Base-by-base conservation (phyloP, 768 basidiomycete genomes). In the Tulasnella sp. region DNA sequence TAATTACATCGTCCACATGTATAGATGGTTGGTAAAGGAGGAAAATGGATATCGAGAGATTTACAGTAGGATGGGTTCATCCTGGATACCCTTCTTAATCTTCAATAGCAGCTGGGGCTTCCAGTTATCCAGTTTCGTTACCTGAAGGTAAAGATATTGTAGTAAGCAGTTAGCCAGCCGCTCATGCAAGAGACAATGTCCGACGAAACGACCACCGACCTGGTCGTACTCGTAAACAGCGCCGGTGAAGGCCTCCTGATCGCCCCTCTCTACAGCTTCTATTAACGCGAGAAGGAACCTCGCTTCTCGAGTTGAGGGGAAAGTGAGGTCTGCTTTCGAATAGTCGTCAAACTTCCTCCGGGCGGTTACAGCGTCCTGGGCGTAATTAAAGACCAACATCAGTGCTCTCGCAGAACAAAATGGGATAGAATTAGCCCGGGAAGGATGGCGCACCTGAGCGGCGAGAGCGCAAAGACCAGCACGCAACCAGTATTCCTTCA, bases 401-500 rank as follows among this genome's bases (percentile, higher is more conserved):
- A 69, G 36, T 76, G 15, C 25, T 40, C 45, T 38, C 34, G n/a
- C n/a, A n/a, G 36, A 45, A 22, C 22, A 22, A 71, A n/a, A 71
- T 19, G 52, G n/a, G 38, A 14, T n/a, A 67, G 49, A n/a, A n/a
- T n/a, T n/a, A n/a, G 54, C n/a, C n/a, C n/a, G 37, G 22, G 70
- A 40, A 25, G 34, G 25, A 42, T 6, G n/a, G 84, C 92, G 80
- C 83, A 97, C 96, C 77, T 86, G 87, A 87, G 91, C 90, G 7
- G 96, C 97, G 75, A 98, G 85, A 19, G 92, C 92, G 82, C 97
- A 99, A 25, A 99, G 85, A 40, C 89, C 89, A 3, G 95, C 88
- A 80, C 90, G 87, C 40, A 99, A 86, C 94, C 96, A 99, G 81
- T 97, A 97, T 79, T 99, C 97, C 85, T 99, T 98, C 79, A 98